phyloP scores from a whole-genome alignment of 495 filamentous ascomycete genomes.

The Cudoniella acicularis region DNA sequence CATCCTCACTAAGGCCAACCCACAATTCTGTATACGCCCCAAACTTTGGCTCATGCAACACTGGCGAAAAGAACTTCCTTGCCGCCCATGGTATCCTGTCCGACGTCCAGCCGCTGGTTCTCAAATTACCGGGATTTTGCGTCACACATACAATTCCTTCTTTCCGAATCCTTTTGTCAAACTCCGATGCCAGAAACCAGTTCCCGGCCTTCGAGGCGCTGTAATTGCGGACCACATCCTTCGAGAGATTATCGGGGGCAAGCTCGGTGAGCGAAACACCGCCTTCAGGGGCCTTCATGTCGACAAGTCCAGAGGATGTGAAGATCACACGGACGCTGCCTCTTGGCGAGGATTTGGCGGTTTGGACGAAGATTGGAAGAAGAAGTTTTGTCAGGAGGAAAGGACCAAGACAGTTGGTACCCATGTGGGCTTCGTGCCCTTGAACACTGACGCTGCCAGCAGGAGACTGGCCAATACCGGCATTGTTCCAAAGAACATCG shows the following conservation, averaged over 20 bases:
- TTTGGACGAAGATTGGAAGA: slow-evolving; percentile 35
- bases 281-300: slow-evolving; percentile 23
- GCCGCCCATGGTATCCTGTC: slow-evolving; percentile 2
- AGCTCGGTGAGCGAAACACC: slow-evolving; percentile 31
- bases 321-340: slow-evolving; percentile 41
- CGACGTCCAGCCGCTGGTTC: slow-evolving; percentile 1
- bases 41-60: slow-evolving; percentile 4
- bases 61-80: neutral
- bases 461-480: slow-evolving; percentile 38
- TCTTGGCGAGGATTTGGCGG: slow-evolving; percentile 28
- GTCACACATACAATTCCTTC: slow-evolving; percentile 11
- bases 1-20: slow-evolving; percentile 31
- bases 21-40: slow-evolving; percentile 27
- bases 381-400: slow-evolving; percentile 46
- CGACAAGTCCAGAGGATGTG: slow-evolving; percentile 30
- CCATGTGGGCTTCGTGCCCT: slow-evolving; percentile 38
- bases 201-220: slow-evolving; percentile 31
- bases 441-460: slow-evolving; percentile 29
- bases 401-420: slow-evolving; percentile 36
- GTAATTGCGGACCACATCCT: slow-evolving; percentile 19
- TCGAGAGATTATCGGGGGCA: slow-evolving; percentile 7
- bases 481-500: slow-evolving; percentile 55
- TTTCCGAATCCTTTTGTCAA: slow-evolving; percentile 13
- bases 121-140: slow-evolving; percentile 12
- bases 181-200: slow-evolving; percentile 31